Evolutionary conservation across 2,329 filamentous ascomycete genomes (phyloP).

Genomic region (Epichloe gansuensis): DNA sequence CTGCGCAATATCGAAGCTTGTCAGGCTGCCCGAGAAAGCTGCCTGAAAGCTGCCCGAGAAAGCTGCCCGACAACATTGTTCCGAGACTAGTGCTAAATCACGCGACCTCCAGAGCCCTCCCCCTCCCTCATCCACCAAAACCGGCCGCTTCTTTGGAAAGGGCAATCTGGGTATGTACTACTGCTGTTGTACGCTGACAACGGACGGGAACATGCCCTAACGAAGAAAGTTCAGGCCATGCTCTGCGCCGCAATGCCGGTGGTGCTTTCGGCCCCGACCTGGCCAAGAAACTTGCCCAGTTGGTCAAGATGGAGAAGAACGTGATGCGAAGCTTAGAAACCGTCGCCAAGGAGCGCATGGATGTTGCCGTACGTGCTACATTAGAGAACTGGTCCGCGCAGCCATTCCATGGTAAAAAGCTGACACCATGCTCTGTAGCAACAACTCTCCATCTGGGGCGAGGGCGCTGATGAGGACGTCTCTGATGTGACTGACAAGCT

Average conservation of each 20-base stretch:
- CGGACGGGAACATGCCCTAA: not conserved
- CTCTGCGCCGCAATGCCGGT: conserved; percentile 60
- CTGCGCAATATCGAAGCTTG: not conserved
- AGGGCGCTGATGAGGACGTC: conserved; percentile 90
- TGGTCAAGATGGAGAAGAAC: conserved; percentile 99
- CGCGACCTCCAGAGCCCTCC: conserved; percentile 64
- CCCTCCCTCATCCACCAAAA: conserved; percentile 88
- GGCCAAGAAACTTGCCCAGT: conserved; percentile 91
- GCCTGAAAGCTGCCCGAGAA: not conserved
- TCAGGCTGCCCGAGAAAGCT: not conserved
- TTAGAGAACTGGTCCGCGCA: not conserved
- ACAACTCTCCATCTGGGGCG: conserved; percentile 98
- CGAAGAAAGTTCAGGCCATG: conserved; percentile 36
- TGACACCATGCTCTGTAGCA: conserved; percentile 42
- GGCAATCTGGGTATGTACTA: conserved; percentile 68
- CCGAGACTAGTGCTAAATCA: not conserved
- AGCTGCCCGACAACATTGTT: not conserved
- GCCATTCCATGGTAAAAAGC: not conserved
- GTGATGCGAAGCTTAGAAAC: conserved; percentile 97
- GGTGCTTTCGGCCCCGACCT: conserved; percentile 76
- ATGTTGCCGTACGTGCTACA: conserved; percentile 68
- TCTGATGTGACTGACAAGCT: conserved; percentile 99
- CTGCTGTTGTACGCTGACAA: not conserved
- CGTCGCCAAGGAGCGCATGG: conserved; percentile 93
- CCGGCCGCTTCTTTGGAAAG: conserved; percentile 77